Conservation (phyloP, 495 filamentous ascomycete genomes). For the Melanomma pulvis-pyrius region DNA sequence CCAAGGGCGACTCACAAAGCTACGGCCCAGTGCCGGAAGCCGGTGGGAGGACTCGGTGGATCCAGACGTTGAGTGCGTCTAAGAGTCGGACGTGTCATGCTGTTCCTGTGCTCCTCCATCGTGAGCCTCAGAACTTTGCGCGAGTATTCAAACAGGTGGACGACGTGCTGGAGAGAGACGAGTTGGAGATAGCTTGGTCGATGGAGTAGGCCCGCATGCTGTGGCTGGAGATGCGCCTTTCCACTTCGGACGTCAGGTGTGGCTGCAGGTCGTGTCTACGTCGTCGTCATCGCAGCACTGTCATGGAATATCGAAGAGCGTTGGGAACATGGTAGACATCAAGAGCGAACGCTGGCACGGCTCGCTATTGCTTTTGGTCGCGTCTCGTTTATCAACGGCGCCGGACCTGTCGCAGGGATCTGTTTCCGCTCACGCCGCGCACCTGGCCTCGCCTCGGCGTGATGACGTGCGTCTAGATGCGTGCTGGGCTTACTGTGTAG, state of each 20-base stretch:
- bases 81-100: conserved; percentile 5
- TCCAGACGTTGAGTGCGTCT: background rate
- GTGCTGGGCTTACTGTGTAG: background rate
- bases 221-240: conserved; percentile 8
- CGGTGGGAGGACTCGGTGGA: background rate
- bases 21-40: conserved; percentile 39
- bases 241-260: background rate
- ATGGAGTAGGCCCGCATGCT: background rate
- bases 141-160: background rate
- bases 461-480: conserved; percentile 9
- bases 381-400: conserved; percentile 11
- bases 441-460: conserved; percentile 6
- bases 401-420: background rate
- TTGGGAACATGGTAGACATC: background rate
- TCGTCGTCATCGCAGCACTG: background rate
- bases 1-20: conserved; percentile 36
- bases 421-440: background rate
- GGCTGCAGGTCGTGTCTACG: background rate
- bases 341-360: background rate
- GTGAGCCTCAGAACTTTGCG: background rate
- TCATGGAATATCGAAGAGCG: background rate
- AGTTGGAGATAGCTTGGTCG: conserved; percentile 10
- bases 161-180: background rate
- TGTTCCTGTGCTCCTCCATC: conserved; percentile 40
- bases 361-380: conserved; percentile 3